Evolutionary conservation across 352 stramenopile species (phyloP).

Genomic region (Phytophthora macrochlamydospora): DNA sequence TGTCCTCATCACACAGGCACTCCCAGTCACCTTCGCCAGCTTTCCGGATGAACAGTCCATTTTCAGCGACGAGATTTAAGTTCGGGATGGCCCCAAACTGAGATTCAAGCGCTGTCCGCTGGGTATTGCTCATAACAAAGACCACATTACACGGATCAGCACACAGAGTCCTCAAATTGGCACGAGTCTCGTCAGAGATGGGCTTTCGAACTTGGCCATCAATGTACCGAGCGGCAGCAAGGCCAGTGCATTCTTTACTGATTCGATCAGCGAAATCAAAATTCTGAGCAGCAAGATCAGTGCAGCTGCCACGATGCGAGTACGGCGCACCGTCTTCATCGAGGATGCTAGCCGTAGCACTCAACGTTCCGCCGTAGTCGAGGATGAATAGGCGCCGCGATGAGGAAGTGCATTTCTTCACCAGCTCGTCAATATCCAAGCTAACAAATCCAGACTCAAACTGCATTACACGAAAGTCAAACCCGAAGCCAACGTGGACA

Average conservation of each 20-base stretch:
- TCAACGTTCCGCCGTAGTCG: constrained; percentile 98
- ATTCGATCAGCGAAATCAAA: constrained; percentile 14
- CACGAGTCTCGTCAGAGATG: constrained; percentile 55
- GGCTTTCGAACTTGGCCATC: constrained; percentile 76
- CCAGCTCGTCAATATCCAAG: constrained; percentile 90
- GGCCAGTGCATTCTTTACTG: constrained; percentile 26
- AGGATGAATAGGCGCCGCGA: constrained; percentile 93
- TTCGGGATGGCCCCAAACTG: constrained; percentile 58
- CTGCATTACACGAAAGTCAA: constrained; percentile 96
- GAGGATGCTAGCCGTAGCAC: constrained; percentile 65
- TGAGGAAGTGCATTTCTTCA: constrained; percentile 74
- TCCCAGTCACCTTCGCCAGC: constrained; percentile 45
- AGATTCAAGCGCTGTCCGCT: constrained; percentile 54
- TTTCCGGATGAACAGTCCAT: constrained; percentile 70
- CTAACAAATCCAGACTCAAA: constrained; percentile 94
- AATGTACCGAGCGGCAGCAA: constrained; percentile 43
- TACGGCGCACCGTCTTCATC: constrained; percentile 71
- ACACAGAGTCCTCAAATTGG: constrained; percentile 62
- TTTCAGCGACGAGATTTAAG: constrained; percentile 72
- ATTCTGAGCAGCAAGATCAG: constrained; percentile 10
- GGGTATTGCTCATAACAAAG: constrained; percentile 70
- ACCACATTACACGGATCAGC: constrained; percentile 69
- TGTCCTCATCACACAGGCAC: constrained; percentile 57
- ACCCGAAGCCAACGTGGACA: constrained; percentile 93
- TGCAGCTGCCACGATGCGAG: constrained; percentile 9